Conservation (phyloP, 1,284 basidiomycete species). For the Trametes hirsuta region DNA sequence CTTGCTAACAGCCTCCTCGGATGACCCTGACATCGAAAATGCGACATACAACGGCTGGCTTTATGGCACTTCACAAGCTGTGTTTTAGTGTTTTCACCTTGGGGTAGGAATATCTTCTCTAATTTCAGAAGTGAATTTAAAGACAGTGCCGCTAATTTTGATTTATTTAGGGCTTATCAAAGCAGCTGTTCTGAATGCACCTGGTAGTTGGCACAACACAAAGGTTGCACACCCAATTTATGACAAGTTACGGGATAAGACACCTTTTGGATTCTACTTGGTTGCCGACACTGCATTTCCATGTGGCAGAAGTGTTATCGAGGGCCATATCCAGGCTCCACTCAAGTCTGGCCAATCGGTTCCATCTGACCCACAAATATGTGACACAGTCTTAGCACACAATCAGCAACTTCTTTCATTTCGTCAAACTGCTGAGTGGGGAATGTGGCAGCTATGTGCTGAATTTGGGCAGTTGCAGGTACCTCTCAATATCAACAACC, state of each 20-base stretch:
- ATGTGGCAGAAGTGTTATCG: constrained; percentile 32
- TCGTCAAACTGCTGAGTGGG: constrained; percentile 50
- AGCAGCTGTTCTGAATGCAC: constrained; percentile 40
- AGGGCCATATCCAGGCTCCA: constrained; percentile 42
- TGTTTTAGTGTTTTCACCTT: constrained; percentile 35
- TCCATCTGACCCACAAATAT: constrained; percentile 27
- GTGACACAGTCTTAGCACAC: not conserved
- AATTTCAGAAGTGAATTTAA: not conserved
- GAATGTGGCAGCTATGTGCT: constrained; percentile 44
- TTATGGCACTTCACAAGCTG: constrained; percentile 42
- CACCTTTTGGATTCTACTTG: constrained; percentile 45
- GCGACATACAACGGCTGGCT: constrained; percentile 54
- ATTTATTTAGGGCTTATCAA: constrained; percentile 35
- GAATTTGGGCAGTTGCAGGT: constrained; percentile 44
- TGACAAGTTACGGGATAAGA: constrained; percentile 34
- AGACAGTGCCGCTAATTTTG: not conserved
- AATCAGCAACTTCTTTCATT: constrained; percentile 33
- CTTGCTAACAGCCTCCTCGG: constrained; percentile 25
- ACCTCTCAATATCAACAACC: constrained; percentile 39
- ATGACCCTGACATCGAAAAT: constrained; percentile 48
- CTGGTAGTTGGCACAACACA: constrained; percentile 54
- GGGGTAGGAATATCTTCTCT: constrained; percentile 32
- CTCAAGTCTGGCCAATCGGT: constrained; percentile 41
- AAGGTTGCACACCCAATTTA: constrained; percentile 43
- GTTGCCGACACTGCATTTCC: constrained; percentile 51